These are phyloP conservation scores for Aspergillus viridinutans DNA, from an alignment of 2,329 filamentous ascomycete species.

Conservation along the genomic window DNA sequence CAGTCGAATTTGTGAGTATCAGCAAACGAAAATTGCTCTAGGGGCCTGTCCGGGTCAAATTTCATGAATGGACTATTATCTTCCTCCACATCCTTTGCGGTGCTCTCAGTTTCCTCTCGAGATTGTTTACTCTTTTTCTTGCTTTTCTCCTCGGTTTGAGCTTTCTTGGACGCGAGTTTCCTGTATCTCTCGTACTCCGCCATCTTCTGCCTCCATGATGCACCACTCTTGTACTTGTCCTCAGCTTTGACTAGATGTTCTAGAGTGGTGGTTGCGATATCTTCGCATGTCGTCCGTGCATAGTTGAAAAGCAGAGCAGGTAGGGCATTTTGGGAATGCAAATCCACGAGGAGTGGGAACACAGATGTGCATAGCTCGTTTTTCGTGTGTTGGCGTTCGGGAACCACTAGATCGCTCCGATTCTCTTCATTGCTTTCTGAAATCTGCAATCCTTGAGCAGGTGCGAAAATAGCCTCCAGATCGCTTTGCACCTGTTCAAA, in stretches of 20 bases:
- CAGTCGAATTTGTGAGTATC: conserved; percentile 33
- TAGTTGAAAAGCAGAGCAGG: conserved; percentile 77
- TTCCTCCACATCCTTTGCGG: conserved; percentile 30
- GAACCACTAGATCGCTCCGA: neutral
- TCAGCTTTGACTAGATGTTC: conserved; percentile 54
- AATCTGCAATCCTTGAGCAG: neutral
- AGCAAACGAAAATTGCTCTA: conserved; percentile 50
- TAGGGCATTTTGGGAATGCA: conserved; percentile 59
- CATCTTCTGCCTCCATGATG: conserved; percentile 59
- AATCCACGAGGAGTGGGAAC: conserved; percentile 22
- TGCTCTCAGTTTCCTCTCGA: conserved; percentile 20
- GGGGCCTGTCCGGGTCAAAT: conserved; percentile 64
- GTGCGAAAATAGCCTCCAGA: conserved; percentile 26
- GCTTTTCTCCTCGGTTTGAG: conserved; percentile 31
- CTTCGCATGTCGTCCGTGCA: conserved; percentile 62
- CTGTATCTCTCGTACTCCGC: conserved; percentile 50
- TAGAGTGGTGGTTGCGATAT: conserved; percentile 45
- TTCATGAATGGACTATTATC: conserved; percentile 51
- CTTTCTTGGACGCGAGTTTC: neutral
- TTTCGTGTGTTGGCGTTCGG: neutral
- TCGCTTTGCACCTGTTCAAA: conserved; percentile 51
- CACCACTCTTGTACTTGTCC: conserved; percentile 38
- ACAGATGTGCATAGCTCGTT: neutral
- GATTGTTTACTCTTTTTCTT: conserved; percentile 36
- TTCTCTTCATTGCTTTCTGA: neutral